Base-by-base conservation (phyloP, 305 asterid species). In the Solanum aculeatissimum region DNA sequence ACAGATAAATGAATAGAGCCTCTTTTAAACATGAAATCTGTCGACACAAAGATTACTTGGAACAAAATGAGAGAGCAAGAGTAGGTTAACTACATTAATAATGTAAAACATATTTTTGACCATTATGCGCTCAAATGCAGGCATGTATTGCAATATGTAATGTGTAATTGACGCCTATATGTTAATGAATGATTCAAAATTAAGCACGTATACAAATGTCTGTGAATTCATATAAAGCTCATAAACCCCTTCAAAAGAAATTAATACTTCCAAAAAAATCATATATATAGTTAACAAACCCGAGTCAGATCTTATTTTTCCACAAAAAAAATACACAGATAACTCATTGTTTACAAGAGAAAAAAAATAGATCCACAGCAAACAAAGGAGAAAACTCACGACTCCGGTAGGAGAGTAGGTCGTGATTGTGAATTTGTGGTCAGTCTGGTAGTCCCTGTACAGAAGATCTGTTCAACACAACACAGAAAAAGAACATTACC, bases 331-430 rank as follows among this genome's bases (percentile, higher is more conserved):
- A 77, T 15, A 15, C 29, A 35, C 18, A 77, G 45, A 42, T 25
- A 25, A 74, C 40, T 16, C 63, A 49, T 38, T 27, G 23, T 47
- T 32, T 4, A 25, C 23, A 25, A 58, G 79, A 12, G 2, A 65
- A 58, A 85, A 23, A 15, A 42, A 83, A 21, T 0, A 69, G 65
- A 86, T 75, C 69, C n/a, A 18, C 13, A 62, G 38, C 27, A 54
- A 69, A 7, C 12, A 10, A 71, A 32, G 15, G 45, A 11, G 12
- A 32, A 14, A 54, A 87, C 98, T 90, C 83, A 94, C 98, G 88
- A 93, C 96, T 88, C 98, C 98, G 75, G 92, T 87, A 32, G 97
- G 87, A 16, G 98, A 92, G 90, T 86, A 91, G 72, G 98, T 94
- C 9, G 98, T 93, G 78, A 94, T 66, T 16, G 97, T 89, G 87